A percentile compares a stretch with the other conserved stretches of the same genome.
Evolutionary conservation across 352 stramenopile genomes (phyloP).

Genomic region (Phytophthora citricola): DNA sequence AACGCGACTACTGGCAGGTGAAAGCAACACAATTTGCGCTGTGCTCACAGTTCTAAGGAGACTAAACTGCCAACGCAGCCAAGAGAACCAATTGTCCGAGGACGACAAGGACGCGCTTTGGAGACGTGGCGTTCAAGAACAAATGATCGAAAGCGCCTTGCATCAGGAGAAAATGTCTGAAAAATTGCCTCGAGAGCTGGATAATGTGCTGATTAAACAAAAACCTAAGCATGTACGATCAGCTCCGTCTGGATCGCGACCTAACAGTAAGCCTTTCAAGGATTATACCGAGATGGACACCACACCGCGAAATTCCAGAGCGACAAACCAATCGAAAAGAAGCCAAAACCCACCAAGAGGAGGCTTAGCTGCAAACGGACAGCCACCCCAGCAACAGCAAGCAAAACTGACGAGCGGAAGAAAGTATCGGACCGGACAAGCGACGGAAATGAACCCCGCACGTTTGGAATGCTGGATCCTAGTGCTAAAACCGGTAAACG

Average conservation of each 20-base stretch:
- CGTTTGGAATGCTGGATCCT: conserved; percentile 53
- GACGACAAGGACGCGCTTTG: conserved; percentile 2
- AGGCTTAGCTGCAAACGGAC: background rate
- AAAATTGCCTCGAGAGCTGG: background rate
- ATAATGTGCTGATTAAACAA: conserved; percentile 5
- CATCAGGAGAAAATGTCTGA: background rate
- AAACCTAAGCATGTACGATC: conserved; percentile 7
- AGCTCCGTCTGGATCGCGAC: conserved; percentile 11
- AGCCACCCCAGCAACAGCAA: background rate
- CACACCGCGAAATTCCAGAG: background rate
- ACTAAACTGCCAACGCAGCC: conserved; percentile 19
- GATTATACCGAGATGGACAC: background rate
- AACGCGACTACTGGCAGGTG: conserved; percentile 40
- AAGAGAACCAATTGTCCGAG: background rate
- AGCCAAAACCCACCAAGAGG: conserved; percentile 9
- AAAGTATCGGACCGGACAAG: conserved; percentile 4
- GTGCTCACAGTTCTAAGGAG: conserved; percentile 57
- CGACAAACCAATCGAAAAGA: conserved; percentile 13
- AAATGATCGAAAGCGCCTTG: conserved; percentile 19
- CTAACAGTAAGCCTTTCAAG: background rate
- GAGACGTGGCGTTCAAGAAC: conserved; percentile 9
- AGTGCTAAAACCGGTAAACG: conserved; percentile 7
- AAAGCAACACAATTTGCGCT: conserved; percentile 47
- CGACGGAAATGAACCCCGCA: conserved; percentile 24
- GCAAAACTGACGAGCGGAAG: background rate